Percentiles rank a stretch among this genome's conserved stretches.
phyloP scores from a whole-genome alignment of 768 basidiomycete species.

The Rhizopogon vulgaris region DNA sequence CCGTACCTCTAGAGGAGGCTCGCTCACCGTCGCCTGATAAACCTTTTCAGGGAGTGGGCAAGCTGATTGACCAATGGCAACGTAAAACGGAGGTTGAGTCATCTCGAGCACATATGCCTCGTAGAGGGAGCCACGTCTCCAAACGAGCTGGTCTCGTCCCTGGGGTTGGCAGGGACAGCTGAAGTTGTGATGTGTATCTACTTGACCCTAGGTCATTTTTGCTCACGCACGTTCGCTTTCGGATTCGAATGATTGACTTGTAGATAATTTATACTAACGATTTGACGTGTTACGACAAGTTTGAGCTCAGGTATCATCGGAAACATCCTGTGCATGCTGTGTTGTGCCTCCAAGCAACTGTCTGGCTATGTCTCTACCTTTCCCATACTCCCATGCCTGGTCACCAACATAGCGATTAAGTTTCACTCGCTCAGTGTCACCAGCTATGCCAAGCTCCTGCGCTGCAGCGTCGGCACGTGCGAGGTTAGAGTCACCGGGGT shows the following conservation, averaged over 20 bases:
- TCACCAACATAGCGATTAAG: slow-evolving; percentile 30
- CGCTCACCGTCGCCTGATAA: slow-evolving; percentile 67
- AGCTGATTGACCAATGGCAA: slow-evolving; percentile 85
- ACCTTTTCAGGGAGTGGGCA: slow-evolving; percentile 79
- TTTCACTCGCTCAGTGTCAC: slow-evolving; percentile 43
- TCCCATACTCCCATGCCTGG: slow-evolving; percentile 45
- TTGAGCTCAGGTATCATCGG: neutral
- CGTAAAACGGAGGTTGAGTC: slow-evolving; percentile 58
- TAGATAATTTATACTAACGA: slow-evolving; percentile 1
- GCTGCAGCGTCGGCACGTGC: slow-evolving; percentile 64
- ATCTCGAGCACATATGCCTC: slow-evolving; percentile 26
- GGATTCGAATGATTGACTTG: neutral
- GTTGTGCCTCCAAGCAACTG: slow-evolving; percentile 31
- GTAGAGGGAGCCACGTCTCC: slow-evolving; percentile 30
- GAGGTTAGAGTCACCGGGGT: slow-evolving; percentile 55
- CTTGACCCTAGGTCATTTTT: neutral
- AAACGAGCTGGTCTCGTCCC: slow-evolving; percentile 35
- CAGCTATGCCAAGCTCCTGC: slow-evolving; percentile 43
- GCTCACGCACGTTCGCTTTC: neutral
- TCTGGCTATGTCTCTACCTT: slow-evolving; percentile 45
- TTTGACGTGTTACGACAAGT: neutral
- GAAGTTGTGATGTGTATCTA: slow-evolving; percentile 4
- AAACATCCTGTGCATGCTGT: neutral
- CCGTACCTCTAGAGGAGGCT: slow-evolving; percentile 14
- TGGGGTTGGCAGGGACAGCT: slow-evolving; percentile 17